Base-by-base conservation (phyloP, 768 basidiomycete species). In the Mycena pura region DNA sequence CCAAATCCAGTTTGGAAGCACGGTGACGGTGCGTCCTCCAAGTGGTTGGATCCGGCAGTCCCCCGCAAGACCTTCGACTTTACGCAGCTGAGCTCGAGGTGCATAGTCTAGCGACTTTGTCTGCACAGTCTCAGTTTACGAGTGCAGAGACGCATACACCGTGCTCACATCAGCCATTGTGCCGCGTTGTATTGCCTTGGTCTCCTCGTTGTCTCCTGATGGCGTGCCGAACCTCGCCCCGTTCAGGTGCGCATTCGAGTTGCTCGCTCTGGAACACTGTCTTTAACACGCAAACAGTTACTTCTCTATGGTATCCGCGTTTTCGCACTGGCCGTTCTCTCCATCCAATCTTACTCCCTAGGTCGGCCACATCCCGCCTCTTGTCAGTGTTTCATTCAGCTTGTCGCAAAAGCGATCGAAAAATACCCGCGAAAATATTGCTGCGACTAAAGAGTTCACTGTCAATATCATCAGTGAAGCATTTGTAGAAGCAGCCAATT, bases 381-480 rank as follows among this genome's bases (percentile, higher is more conserved):
- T 88, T 57, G 66, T 93, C 64, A 85, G 84, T 73, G 68, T 92
- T 46, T 87, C 86, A 6, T 85, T 89, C 70, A 76, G 77, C 24
- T 67, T 81, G 43, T 77, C 78, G 21, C 75, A 73, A 38, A 76
- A 75, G 25, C 73, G 76, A 32, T 78, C 80, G 36, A 85, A 87
- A 69, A 88, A 92, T 69, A 88, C 87, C 17, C 79, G 84, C 47
- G 78, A 81, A 59, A 92, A 92, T 62, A 88, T 91, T 62, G 72
- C 83, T 47, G 75, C 77, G 0, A 88, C 84, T 15, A 86, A 85
- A 61, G 80, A 89, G 68, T 93, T 93, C 72, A 86, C 86, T 8
- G 84, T 88, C 48, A 89, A 85, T 67, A 85, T 90, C 51, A 85
- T 94, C 65, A 89, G 86, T 55, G 88, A 92, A 71, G 74, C 84